Conservation (phyloP, 2,329 filamentous ascomycete species). For the Penicillium vulpinum region DNA sequence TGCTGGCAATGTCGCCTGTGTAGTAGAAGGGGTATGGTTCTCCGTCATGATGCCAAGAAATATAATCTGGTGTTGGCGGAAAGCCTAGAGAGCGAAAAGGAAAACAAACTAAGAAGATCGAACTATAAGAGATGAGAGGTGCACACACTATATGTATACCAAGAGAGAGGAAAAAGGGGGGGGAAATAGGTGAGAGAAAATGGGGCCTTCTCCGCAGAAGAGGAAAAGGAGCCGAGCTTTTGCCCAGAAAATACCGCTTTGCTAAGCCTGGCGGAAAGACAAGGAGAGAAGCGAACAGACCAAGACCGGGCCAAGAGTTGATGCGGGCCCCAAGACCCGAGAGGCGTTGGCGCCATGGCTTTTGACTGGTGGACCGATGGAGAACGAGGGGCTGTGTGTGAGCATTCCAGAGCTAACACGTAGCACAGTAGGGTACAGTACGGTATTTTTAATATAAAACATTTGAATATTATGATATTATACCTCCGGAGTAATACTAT, state of each 20-base stretch:
- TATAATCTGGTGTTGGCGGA: conserved; percentile 36
- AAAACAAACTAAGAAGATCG: conserved; percentile 8
- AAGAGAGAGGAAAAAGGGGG: conserved; percentile 16
- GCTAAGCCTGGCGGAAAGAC: conserved; percentile 35
- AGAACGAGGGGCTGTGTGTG: conserved; percentile 22
- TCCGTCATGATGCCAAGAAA: conserved; percentile 46
- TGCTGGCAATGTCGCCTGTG: conserved; percentile 28
- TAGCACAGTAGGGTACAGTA: conserved; percentile 7
- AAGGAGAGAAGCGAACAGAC: conserved; percentile 29
- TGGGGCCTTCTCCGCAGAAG: conserved; percentile 13
- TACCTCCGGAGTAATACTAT: too few relatives aligned
- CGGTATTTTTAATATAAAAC: not conserved
- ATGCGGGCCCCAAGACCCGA: conserved; percentile 23
- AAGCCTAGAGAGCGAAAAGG: conserved; percentile 20
- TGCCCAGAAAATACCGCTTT: conserved; percentile 38
- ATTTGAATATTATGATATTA: too few relatives aligned
- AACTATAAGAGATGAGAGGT: conserved; percentile 4
- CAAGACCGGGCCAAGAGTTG: conserved; percentile 39
- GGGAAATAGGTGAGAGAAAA: not conserved
- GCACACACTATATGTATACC: not conserved
- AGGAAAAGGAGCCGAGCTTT: conserved; percentile 33
- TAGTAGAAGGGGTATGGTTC: conserved; percentile 32
- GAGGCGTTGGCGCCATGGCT: conserved; percentile 13
- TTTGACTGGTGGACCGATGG: conserved; percentile 17
- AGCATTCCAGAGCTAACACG: conserved; percentile 12